These are phyloP conservation scores for Clavispora asparagi DNA, from an alignment of 805 yeast species.

Conservation along the genomic window DNA sequence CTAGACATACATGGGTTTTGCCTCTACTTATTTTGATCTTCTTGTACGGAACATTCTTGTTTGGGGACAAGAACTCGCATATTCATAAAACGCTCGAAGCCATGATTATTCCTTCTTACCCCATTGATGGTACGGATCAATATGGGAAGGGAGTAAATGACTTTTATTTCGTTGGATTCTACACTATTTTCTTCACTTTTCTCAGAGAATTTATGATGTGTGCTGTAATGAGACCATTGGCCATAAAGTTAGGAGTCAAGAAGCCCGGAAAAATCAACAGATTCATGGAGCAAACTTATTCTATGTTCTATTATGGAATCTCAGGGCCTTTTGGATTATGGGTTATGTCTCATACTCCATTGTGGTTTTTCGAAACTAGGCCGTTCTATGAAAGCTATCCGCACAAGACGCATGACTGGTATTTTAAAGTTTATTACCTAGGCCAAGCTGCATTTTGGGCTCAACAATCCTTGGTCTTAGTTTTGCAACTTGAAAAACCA, in stretches of 20 bases:
- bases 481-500: slow-evolving; percentile 86
- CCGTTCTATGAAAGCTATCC: slow-evolving; percentile 81
- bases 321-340: slow-evolving; percentile 85
- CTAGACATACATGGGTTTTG: slow-evolving; percentile 66
- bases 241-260: slow-evolving; percentile 46
- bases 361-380: slow-evolving; percentile 86
- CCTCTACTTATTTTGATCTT: slow-evolving; percentile 49
- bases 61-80: slow-evolving; percentile 51
- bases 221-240: slow-evolving; percentile 67
- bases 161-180: slow-evolving; percentile 69
- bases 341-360: slow-evolving; percentile 73
- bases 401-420: slow-evolving; percentile 64
- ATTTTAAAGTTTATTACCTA: slow-evolving; percentile 77
- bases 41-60: slow-evolving; percentile 24
- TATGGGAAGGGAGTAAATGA: slow-evolving; percentile 90
- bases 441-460: slow-evolving; percentile 97
- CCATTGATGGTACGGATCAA: slow-evolving; percentile 53
- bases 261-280: slow-evolving; percentile 59
- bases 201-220: slow-evolving; percentile 90
- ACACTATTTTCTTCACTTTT: slow-evolving; percentile 85
- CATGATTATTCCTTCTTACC: slow-evolving; percentile 64
- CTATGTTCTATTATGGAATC: slow-evolving; percentile 72
- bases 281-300: slow-evolving; percentile 90
- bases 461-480: slow-evolving; percentile 83
- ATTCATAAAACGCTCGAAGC: slow-evolving; percentile 54